Conservation (phyloP, 208 protist genomes). For the Trichomonas tenax region DNA sequence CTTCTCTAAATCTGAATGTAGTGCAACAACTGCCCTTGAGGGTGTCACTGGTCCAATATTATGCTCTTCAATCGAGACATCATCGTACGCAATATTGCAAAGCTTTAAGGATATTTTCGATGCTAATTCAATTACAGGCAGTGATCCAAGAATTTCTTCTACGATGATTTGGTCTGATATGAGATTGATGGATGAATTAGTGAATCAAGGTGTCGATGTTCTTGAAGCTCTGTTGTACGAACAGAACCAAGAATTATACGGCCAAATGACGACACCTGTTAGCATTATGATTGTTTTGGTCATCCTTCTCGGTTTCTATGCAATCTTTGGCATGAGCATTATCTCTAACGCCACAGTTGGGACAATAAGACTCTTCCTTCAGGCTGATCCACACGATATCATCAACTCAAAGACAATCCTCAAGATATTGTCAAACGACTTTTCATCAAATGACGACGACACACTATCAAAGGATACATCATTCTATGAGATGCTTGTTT, state of each 20-base stretch:
- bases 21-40: neutral
- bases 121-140: neutral
- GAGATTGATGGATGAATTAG: neutral
- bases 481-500: neutral
- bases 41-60: neutral
- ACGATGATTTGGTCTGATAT: neutral
- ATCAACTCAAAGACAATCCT: neutral
- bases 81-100: neutral
- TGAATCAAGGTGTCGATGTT: neutral
- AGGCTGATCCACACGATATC: neutral
- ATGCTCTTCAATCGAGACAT: neutral
- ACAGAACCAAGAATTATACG: neutral
- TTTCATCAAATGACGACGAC: neutral
- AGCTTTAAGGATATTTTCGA: neutral
- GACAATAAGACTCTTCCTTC: neutral
- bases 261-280: neutral
- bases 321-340: neutral
- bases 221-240: neutral
- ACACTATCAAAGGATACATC: neutral
- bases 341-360: neutral
- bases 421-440: conserved; percentile 4
- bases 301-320: neutral
- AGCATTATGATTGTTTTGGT: neutral
- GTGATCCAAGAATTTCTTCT: neutral
- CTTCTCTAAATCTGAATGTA: neutral